phyloP scores from a whole-genome alignment of 805 yeast species.

The Wickerhamomyces xylosicus region DNA sequence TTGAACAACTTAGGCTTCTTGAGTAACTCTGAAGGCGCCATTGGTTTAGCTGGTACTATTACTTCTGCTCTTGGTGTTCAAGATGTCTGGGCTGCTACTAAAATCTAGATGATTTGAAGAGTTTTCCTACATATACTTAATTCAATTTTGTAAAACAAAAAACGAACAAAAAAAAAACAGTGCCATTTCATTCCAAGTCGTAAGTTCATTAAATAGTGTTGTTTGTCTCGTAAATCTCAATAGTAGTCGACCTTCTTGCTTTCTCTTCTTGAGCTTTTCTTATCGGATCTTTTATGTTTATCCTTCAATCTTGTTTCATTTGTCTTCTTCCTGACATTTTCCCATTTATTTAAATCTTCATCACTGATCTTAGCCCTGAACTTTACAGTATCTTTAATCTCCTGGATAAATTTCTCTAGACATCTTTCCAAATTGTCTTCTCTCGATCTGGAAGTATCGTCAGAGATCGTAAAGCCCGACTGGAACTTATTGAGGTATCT shows the following conservation, averaged over 20 bases:
- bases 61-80: conserved; percentile 73
- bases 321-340: conserved; percentile 20
- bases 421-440: conserved; percentile 49
- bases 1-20: conserved; percentile 53
- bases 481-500: conserved; percentile 41
- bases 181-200: too few species aligned
- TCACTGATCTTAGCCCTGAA: conserved; percentile 38
- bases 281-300: conserved; percentile 28
- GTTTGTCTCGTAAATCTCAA: too few species aligned
- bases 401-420: conserved; percentile 43
- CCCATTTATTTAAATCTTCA: conserved; percentile 44
- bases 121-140: too few species aligned
- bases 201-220: too few species aligned
- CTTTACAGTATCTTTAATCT: conserved; percentile 35
- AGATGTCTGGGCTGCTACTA: conserved; percentile 54
- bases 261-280: conserved; percentile 26
- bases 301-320: conserved; percentile 24
- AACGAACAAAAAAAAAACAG: too few species aligned
- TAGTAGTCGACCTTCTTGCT: neutral
- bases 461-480: conserved; percentile 44
- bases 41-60: conserved; percentile 76
- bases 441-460: conserved; percentile 50
- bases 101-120: conserved; percentile 7
- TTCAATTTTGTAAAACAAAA: too few species aligned
- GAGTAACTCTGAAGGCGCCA: conserved; percentile 62